A percentile compares a stretch with the other conserved stretches of the same genome.
phyloP scores from a whole-genome alignment of 1,284 basidiomycete genomes.

The Leccinum holopus region DNA sequence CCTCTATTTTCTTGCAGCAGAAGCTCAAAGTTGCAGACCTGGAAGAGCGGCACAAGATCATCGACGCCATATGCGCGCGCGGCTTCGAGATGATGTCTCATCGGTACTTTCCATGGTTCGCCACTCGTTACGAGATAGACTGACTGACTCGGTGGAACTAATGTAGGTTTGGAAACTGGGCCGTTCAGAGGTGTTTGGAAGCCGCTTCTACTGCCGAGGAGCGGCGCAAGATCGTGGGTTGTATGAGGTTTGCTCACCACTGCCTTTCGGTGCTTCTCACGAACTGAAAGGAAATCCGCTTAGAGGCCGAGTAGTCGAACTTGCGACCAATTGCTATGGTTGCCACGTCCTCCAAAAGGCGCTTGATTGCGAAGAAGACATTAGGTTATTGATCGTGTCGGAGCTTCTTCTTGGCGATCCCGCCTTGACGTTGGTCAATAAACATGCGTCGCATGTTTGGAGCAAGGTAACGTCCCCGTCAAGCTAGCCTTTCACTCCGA shows the following conservation, averaged over 20 bases:
- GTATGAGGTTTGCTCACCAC: slow-evolving; percentile 65
- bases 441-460: slow-evolving; percentile 86
- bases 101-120: slow-evolving; percentile 45
- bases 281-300: slow-evolving; percentile 4
- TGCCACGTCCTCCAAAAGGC: slow-evolving; percentile 85
- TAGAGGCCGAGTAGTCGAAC: slow-evolving; percentile 77
- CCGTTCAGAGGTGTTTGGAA: slow-evolving; percentile 79
- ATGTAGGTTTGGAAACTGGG: slow-evolving; percentile 80
- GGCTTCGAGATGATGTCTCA: slow-evolving; percentile 90
- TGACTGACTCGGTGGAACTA: slow-evolving; percentile 16
- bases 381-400: slow-evolving; percentile 74
- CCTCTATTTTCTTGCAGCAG: slow-evolving; percentile 84
- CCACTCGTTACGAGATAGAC: slow-evolving; percentile 4
- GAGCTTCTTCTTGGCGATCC: slow-evolving; percentile 78
- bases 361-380: slow-evolving; percentile 83
- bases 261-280: slow-evolving; percentile 8
- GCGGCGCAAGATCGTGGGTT: slow-evolving; percentile 71
- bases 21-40: slow-evolving; percentile 80
- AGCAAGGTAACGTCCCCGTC: slow-evolving; percentile 58
- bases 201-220: slow-evolving; percentile 69
- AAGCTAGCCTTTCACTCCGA: not conserved
- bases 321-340: slow-evolving; percentile 83
- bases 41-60: slow-evolving; percentile 75
- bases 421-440: slow-evolving; percentile 78
- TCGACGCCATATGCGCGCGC: slow-evolving; percentile 76